Conservation (phyloP, 495 filamentous ascomycete species). For the Trichoderma erinaceum region DNA sequence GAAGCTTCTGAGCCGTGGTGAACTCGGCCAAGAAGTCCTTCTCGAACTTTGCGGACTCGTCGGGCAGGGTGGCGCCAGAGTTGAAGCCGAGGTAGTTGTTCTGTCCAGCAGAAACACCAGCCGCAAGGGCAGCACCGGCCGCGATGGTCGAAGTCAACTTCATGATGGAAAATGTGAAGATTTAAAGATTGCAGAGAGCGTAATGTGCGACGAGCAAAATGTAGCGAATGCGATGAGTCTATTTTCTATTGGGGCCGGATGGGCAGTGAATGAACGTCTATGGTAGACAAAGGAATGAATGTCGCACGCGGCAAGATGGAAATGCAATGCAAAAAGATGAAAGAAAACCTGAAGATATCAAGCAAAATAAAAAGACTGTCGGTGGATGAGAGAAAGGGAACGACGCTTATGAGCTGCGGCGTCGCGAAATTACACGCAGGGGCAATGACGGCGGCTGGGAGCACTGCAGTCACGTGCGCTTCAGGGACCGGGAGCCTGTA, state of each 20-base stretch:
- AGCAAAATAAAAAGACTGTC: not conserved
- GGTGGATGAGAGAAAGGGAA: not conserved
- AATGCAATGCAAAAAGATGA: not conserved
- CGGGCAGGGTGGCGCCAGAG: slow-evolving; percentile 30
- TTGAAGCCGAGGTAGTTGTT: slow-evolving; percentile 34
- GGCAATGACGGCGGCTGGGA: not conserved
- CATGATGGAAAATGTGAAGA: slow-evolving; percentile 13
- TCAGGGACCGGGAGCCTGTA: not conserved
- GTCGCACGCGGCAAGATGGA: not conserved
- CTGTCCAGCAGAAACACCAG: slow-evolving; percentile 20
- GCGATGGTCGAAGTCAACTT: slow-evolving; percentile 12
- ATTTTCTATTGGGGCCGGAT: not conserved
- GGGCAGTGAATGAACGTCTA: not conserved
- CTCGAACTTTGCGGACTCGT: slow-evolving; percentile 31
- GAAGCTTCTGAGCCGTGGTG: slow-evolving; percentile 27
- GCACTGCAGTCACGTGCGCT: slow-evolving; percentile 2
- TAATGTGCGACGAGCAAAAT: not conserved
- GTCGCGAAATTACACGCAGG: slow-evolving; percentile 7
- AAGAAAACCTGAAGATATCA: not conserved
- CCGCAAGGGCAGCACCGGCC: slow-evolving; percentile 17
- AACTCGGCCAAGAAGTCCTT: slow-evolving; percentile 17
- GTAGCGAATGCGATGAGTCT: not conserved
- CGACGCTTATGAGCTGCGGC: slow-evolving; percentile 8
- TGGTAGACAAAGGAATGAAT: not conserved
- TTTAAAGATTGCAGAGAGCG: not conserved